Percentiles rank a stretch among this genome's conserved stretches.
phyloP scores from a whole-genome alignment of 2,329 filamentous ascomycete genomes.

The Uncinocarpus reesii region DNA sequence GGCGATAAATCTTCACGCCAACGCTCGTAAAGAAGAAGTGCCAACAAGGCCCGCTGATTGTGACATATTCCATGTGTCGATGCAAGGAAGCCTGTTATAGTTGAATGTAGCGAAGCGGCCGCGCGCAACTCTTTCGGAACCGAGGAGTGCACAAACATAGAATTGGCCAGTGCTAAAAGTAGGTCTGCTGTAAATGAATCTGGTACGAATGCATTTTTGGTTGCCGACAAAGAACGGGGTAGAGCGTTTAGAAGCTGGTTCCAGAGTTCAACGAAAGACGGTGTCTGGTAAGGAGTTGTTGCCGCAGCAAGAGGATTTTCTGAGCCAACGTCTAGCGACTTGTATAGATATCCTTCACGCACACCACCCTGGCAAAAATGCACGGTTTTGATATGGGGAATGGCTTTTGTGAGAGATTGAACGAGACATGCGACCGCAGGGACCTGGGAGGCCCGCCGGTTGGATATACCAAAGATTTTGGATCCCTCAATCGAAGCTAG shows the following conservation, averaged over 20 bases:
- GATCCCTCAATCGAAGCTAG: conserved; percentile 30
- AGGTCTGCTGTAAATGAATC: conserved; percentile 39
- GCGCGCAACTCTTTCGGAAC: conserved; percentile 48
- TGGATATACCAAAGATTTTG: conserved; percentile 62
- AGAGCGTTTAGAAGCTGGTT: conserved; percentile 41
- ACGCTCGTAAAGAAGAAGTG: conserved; percentile 59
- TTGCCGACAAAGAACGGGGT: conserved; percentile 27
- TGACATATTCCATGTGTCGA: conserved; percentile 65
- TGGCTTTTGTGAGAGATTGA: conserved; percentile 57
- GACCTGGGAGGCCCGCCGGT: conserved; percentile 67
- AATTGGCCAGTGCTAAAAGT: conserved; percentile 48
- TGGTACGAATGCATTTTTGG: conserved; percentile 26
- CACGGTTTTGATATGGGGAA: conserved; percentile 61
- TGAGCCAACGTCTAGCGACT: conserved; percentile 55
- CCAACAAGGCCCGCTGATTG: conserved; percentile 58
- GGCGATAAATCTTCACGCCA: conserved; percentile 59
- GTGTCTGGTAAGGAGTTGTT: conserved; percentile 44
- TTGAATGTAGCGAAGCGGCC: conserved; percentile 60
- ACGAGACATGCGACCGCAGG: conserved; percentile 73
- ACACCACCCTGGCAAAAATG: conserved; percentile 84
- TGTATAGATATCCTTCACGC: conserved; percentile 69
- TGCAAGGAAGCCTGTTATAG: conserved; percentile 57
- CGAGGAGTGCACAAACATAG: conserved; percentile 46
- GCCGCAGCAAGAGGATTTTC: conserved; percentile 57
- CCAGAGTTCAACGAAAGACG: conserved; percentile 40